These are phyloP conservation scores for Cenchrus americanus DNA, from an alignment of 176 grass and related monocot species.

Conservation along the genomic window DNA sequence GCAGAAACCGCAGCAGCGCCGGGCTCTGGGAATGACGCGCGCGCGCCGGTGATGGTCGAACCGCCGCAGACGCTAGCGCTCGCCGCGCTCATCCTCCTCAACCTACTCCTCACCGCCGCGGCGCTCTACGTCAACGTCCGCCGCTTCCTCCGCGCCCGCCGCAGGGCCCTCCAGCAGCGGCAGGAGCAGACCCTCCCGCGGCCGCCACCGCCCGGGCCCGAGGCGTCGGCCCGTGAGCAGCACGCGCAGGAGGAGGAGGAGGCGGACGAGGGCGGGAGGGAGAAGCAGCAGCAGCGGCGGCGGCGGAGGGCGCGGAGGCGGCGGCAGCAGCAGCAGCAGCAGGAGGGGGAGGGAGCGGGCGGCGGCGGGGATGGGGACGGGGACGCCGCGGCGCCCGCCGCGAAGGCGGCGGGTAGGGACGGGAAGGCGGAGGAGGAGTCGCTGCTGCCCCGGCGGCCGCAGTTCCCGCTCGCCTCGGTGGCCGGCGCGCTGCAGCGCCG, in stretches of 20 bases:
- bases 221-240: constrained; percentile 10
- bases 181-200: not conserved
- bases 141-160: not conserved
- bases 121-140: not conserved
- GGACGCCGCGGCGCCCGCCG: not conserved
- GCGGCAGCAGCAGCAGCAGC: constrained; percentile 44
- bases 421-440: not conserved
- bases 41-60: constrained; percentile 47
- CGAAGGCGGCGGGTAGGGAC: constrained; percentile 9
- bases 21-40: constrained; percentile 56
- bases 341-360: not conserved
- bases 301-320: constrained; percentile 56
- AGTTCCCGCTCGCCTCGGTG: constrained; percentile 75
- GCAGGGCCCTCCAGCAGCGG: not conserved
- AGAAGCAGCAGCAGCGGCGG: constrained; percentile 37
- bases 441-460: constrained; percentile 41
- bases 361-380: not conserved
- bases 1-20: not conserved
- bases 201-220: not conserved
- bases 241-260: not conserved
- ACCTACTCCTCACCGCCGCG: constrained; percentile 13
- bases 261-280: not conserved
- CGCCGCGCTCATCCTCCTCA: constrained; percentile 8
- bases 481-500: constrained; percentile 68
- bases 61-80: constrained; percentile 29